Evolutionary conservation across 768 basidiomycete species (phyloP), one percentile per base, ranked within the genome.

Genomic region (Udeniomyces megalosporus): DNA sequence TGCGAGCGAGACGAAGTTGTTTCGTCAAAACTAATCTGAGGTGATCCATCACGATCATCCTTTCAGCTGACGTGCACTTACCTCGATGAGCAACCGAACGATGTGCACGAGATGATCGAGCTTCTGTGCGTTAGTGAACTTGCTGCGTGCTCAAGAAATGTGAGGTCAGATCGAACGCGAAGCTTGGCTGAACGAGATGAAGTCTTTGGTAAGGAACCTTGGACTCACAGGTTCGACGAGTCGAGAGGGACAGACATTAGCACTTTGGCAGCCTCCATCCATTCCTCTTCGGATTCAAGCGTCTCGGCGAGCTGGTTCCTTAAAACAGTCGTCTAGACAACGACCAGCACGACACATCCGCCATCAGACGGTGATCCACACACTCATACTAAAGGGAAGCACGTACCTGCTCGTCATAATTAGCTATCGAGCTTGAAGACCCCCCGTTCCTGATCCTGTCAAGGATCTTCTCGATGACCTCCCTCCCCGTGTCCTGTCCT

Each of bases 161-260:
- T n/a, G n/a, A n/a, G n/a, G n/a, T n/a, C n/a, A n/a, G n/a, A n/a
- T n/a, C n/a, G n/a, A n/a, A n/a, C n/a, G n/a, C n/a, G n/a, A n/a
- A n/a, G n/a, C n/a, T n/a, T n/a, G n/a, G n/a, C n/a, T n/a, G n/a
- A n/a, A n/a, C n/a, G 24, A 52, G 6, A 28, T 22, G 3, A 52
- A 26, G n/a, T 22, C 6, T 22, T 52, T 42, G 17, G 50, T 26
- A 20, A 2, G 26, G 26, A 2, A 28, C n/a, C n/a, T n/a, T 24
- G 42, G 29, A 69, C 78, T 68, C 65, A 89, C 92, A 90, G 80
- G 71, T 86, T 83, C 31, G 85, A 84, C 26, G 88, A 85, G 72
- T 97, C 93, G 46, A 95, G 78, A 6, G 89, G 90, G 46, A 97
- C 89, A 45, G 84, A 83, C 81, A 88, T 92, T 46, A 97, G 79